Conservation (phyloP, 2,329 filamentous ascomycete genomes). For the Cytospora mali region DNA sequence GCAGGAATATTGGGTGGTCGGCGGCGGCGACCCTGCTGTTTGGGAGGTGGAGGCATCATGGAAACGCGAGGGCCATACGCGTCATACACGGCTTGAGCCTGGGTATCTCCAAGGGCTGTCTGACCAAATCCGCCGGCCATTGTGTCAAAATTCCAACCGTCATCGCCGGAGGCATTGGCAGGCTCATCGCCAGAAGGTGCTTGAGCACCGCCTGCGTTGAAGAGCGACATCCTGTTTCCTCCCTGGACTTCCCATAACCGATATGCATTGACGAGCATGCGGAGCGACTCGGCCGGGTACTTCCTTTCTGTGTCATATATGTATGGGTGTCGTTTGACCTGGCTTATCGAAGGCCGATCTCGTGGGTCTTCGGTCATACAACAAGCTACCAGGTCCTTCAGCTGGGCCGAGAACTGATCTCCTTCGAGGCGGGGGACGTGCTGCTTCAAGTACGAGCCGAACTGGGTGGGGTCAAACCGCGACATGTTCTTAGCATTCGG, state of each 20-base stretch:
- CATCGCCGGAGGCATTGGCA: constrained; percentile 42
- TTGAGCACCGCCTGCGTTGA: constrained; percentile 61
- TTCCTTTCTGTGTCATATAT: constrained; percentile 62
- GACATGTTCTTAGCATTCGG: constrained; percentile 64
- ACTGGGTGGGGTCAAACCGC: constrained; percentile 50
- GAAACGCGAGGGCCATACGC: constrained; percentile 59
- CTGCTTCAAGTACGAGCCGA: constrained; percentile 60
- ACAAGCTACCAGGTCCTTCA: constrained; percentile 72
- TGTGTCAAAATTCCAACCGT: constrained; percentile 70
- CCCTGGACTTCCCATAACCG: constrained; percentile 76
- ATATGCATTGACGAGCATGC: constrained; percentile 70
- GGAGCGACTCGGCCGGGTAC: constrained; percentile 66
- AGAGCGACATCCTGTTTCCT: constrained; percentile 68
- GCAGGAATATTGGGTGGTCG: constrained; percentile 62
- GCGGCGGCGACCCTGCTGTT: constrained; percentile 55
- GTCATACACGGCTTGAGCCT: constrained; percentile 62
- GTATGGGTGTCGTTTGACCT: constrained; percentile 71
- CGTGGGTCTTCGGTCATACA: constrained; percentile 71
- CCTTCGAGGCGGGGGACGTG: constrained; percentile 71
- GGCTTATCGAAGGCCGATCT: constrained; percentile 68
- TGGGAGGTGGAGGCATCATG: constrained; percentile 44
- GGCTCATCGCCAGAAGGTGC: constrained; percentile 47
- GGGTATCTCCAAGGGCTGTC: constrained; percentile 54
- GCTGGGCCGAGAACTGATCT: constrained; percentile 67
- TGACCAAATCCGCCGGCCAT: constrained; percentile 64